A percentile compares a stretch with the other conserved stretches of the same genome.
Evolutionary conservation across 192 early-diverging fungal species (phyloP).

Genomic region (Backusella tuberculispora): DNA sequence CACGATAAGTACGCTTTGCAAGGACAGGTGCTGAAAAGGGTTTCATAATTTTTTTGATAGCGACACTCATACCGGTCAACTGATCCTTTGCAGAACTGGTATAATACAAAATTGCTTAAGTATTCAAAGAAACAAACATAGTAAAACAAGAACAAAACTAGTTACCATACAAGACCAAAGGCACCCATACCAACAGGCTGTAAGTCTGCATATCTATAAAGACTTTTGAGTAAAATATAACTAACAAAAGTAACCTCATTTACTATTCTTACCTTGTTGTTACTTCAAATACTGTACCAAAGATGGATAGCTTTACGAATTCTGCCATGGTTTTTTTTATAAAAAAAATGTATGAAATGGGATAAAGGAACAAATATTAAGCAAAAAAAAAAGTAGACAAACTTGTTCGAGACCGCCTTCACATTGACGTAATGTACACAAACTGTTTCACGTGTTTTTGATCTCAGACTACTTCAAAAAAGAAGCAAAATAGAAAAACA

Average conservation of each 20-base stretch:
- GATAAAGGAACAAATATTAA: neutral
- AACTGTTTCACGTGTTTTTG: neutral
- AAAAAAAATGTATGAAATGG: constrained; percentile 5
- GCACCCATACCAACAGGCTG: constrained; percentile 97
- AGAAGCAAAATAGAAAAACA: neutral
- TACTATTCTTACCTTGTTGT: constrained; percentile 60
- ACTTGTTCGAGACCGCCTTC: constrained; percentile 11
- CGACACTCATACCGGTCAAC: constrained; percentile 79
- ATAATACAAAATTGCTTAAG: neutral
- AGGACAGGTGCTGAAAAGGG: constrained; percentile 92
- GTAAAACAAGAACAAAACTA: neutral
- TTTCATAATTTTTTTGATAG: constrained; percentile 97
- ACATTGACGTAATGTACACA: neutral
- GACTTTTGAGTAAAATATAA: neutral
- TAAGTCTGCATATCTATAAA: constrained; percentile 81
- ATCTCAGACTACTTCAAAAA: neutral
- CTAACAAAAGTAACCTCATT: neutral
- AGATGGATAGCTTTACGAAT: constrained; percentile 77
- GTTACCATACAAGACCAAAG: constrained; percentile 96
- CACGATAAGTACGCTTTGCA: constrained; percentile 94
- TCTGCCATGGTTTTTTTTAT: constrained; percentile 56
- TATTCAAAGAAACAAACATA: neutral
- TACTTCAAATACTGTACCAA: constrained; percentile 85
- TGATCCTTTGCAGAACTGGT: constrained; percentile 88
- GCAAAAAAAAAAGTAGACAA: neutral